These are phyloP conservation scores for Pichia sporocuriosa DNA, from an alignment of 805 yeast species.

Conservation along the genomic window DNA sequence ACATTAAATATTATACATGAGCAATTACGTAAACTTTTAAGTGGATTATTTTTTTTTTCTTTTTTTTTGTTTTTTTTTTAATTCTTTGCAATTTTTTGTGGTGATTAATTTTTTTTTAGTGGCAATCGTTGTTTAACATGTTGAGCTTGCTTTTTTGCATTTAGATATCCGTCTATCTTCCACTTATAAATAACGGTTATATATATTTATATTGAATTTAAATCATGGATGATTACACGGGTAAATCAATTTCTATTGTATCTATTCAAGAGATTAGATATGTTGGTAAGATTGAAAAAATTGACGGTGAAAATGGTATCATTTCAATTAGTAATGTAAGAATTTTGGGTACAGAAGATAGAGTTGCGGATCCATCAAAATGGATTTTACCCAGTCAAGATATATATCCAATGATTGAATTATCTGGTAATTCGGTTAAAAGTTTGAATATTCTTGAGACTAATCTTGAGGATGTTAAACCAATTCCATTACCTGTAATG, in stretches of 20 bases:
- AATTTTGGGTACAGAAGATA: conserved; percentile 88
- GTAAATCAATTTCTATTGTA: conserved; percentile 77
- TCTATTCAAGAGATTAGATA: conserved; percentile 79
- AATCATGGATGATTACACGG: conserved; percentile 85
- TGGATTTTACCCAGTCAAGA: conserved; percentile 68
- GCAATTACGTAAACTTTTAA: no score
- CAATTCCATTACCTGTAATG: conserved; percentile 36
- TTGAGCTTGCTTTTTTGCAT: no score
- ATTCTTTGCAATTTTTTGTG: no score
- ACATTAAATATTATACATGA: no score
- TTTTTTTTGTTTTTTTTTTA: no score
- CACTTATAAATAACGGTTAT: no score
- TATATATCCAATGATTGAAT: conserved; percentile 69
- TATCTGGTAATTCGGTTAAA: conserved; percentile 89
- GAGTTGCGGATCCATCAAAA: conserved; percentile 59
- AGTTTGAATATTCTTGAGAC: conserved; percentile 79
- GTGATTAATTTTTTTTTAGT: no score
- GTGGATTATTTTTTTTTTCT: no score
- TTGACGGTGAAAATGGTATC: conserved; percentile 86
- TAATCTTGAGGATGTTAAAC: conserved; percentile 56
- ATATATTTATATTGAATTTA: no score
- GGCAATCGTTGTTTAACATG: no score
- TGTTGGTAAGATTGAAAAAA: conserved; percentile 80
- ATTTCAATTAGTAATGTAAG: conserved; percentile 76
- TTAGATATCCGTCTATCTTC: no score